Evolutionary conservation across 1,139 yeast species (phyloP).

Genomic region (Blastobotrys elegans): DNA sequence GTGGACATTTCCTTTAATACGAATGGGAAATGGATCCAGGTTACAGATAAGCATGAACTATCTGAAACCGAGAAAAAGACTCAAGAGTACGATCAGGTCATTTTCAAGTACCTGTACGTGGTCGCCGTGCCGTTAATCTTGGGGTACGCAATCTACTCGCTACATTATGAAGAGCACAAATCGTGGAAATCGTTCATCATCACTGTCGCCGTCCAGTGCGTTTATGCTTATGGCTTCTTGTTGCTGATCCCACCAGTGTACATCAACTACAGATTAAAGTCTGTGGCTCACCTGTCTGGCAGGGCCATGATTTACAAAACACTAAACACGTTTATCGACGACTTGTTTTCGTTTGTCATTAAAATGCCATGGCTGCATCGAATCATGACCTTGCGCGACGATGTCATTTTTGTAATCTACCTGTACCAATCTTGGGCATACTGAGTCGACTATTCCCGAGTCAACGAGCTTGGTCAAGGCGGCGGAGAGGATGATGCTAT

Average conservation of each 20-base stretch:
- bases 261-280: constrained; percentile 39
- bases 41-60: constrained; percentile 36
- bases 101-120: constrained; percentile 37
- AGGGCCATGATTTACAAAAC: constrained; percentile 41
- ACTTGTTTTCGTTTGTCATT: constrained; percentile 40
- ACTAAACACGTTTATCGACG: constrained; percentile 40
- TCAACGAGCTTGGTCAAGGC: constrained; percentile 40
- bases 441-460: constrained; percentile 37
- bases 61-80: constrained; percentile 38
- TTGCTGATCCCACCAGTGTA: constrained; percentile 39
- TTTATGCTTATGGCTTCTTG: constrained; percentile 40
- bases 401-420: constrained; percentile 38
- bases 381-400: constrained; percentile 40
- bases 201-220: constrained; percentile 39
- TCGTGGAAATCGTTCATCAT: constrained; percentile 41
- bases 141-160: constrained; percentile 37
- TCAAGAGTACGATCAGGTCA: constrained; percentile 39
- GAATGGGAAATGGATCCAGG: constrained; percentile 19
- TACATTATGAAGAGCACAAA: constrained; percentile 38
- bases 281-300: constrained; percentile 41
- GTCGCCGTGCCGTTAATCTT: constrained; percentile 37
- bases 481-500: constrained; percentile 27
- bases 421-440: constrained; percentile 40
- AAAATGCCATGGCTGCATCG: constrained; percentile 40
- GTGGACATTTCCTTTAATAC: constrained; percentile 29